Base-by-base conservation (phyloP, 805 yeast genomes). In the Candida lessepsii region DNA sequence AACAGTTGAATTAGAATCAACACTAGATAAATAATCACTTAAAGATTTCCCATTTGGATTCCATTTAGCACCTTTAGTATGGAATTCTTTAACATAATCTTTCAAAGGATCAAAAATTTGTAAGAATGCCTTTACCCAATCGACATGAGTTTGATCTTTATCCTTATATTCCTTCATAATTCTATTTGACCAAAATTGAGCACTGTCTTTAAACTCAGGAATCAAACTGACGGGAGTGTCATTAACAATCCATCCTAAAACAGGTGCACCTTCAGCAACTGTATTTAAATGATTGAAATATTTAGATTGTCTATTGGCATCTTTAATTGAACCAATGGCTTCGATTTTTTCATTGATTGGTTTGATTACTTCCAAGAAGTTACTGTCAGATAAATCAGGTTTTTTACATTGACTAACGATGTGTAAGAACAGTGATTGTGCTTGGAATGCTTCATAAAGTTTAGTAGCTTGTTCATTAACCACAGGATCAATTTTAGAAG, bases 161-260 rank as follows among this genome's bases (percentile, higher is more conserved):
- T 83, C 95, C 62, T 77, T 88, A 67, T 67, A 81, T 46, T 88
- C 96, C 63, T 90, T 90, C 59, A 90, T 65, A 30, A 91, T 83
- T 52, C 96, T 78, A 65, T 93, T 90, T 9, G 95, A 77, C 89
- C 97, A 93, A 65, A 93, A 93, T 60, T 84, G 91, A 25, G 96
- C 86, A 15, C 95, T 80, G 56, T 93, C 99, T 57, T 83, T 86
- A 65, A 81, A 86, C 49, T 90, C 96, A 3, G 84, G 78, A 41
- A 93, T 75, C 48, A 73, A 76, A 0, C 87, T 78, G 11, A 84
- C 78, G 1, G 97, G 96, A 4, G 87, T 80, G 3, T 73, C 78
- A 5, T 78, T 76, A 14, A 86, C 79, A 46, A 91, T 76, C 99
- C 99, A 93, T 17, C 96, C 95, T 39, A 90, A 70, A 5, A 86